Base-by-base conservation (phyloP, 2,329 filamentous ascomycete genomes). In the Xylariaceae sp. region DNA sequence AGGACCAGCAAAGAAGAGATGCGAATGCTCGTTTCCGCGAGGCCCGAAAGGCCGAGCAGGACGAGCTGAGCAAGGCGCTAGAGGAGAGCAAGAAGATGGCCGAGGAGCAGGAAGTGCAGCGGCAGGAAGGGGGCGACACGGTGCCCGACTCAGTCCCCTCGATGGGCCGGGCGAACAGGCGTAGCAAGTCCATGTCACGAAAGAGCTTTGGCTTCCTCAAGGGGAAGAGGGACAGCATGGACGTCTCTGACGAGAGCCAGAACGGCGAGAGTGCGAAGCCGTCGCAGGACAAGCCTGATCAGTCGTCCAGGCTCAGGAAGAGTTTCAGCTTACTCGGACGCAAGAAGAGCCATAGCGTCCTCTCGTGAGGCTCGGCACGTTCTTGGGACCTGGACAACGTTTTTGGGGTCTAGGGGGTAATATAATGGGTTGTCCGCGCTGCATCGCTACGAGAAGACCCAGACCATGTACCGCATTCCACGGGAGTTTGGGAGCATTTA, bases 121-220 rank as follows among this genome's bases (percentile, higher is more conserved):
- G 67, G 39, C 69, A 70, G 46, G 68, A 72, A 37, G 75, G 79
- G 51, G 75, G 49, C 3, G 42, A 52, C 24, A 37, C 38, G 32
- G 49, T 52, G 13, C 35, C 50, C 14, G n/a, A n/a, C n/a, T n/a
- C n/a, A n/a, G 43, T 52, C n/a, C 35, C 50, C 14, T 43, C 46
- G 19, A 62, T 92, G 26, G 77, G 75, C 49, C 70, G 84, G 28
- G 78, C 83, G 43, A 75, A 79, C 46, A 71, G 80, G 35, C 77
- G 77, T 8, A 86, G 80, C 56, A 90, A 85, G 63, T 88, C 84
- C 43, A 72, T 94, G 64, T 75, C 83, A 31, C 76, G 80, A 42
- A 86, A 82, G 58, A 83, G 83, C 45, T 80, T 85, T 50, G 74
- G 72, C 19, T 83, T 84, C 51, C 61, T 80, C 23, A 76, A 74